Conservation (phyloP, 192 early-diverging fungal genomes). For the Coemansia sp. region DNA sequence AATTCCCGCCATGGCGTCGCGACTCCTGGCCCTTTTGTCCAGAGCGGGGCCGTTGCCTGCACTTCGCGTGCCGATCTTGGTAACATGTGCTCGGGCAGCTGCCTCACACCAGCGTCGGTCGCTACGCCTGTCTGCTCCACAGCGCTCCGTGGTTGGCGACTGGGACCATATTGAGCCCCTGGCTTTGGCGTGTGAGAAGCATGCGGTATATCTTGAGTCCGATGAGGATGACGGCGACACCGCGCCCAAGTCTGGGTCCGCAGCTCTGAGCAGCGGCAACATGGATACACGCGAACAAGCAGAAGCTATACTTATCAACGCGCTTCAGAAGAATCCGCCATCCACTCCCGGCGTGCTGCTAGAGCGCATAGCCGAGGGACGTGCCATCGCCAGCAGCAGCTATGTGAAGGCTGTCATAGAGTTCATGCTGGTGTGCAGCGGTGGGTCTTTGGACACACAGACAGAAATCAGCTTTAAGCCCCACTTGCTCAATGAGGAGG, state of each 20-base stretch:
- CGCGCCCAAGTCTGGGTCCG: neutral
- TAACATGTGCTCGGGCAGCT: neutral
- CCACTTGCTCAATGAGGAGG: constrained; percentile 15
- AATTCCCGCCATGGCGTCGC: constrained; percentile 5
- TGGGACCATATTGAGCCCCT: constrained; percentile 1
- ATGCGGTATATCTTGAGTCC: neutral
- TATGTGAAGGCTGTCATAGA: constrained; percentile 27
- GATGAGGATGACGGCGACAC: neutral
- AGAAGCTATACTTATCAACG: constrained; percentile 17
- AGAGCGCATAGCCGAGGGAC: constrained; percentile 29
- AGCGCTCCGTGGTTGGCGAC: neutral
- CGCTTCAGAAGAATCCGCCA: constrained; percentile 14
- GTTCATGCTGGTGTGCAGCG: neutral
- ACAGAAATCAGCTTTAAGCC: constrained; percentile 9
- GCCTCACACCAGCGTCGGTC: neutral
- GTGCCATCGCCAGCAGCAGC: constrained; percentile 17
- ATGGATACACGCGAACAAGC: neutral
- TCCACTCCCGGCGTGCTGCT: constrained; percentile 12
- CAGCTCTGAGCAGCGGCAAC: neutral
- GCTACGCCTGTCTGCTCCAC: neutral
- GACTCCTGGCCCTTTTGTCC: constrained; percentile 1
- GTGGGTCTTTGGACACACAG: neutral
- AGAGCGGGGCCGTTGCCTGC: constrained; percentile 1
- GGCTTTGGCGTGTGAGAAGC: neutral
- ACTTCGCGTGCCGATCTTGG: neutral